Evolutionary conservation across 352 stramenopile genomes (phyloP).

Genomic region (Hyaloperonospora brassicae): DNA sequence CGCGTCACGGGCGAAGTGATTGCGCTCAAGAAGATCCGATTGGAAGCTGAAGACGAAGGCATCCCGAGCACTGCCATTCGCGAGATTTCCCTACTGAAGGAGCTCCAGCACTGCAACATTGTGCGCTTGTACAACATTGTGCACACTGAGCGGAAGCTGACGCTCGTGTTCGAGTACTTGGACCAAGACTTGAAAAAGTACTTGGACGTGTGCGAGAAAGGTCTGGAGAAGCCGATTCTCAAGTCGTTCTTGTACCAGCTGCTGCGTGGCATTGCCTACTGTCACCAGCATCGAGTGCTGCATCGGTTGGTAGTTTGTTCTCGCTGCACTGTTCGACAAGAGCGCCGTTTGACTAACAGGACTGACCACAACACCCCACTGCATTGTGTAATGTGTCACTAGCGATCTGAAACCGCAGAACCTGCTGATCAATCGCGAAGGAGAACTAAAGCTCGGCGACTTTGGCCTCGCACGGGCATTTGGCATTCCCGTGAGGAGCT

Average conservation of each 20-base stretch:
- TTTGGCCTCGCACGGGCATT: constrained; percentile 99
- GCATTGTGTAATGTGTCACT: constrained; percentile 21
- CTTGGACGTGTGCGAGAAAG: constrained; percentile 97
- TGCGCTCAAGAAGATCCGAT: constrained; percentile 99
- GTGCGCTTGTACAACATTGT: constrained; percentile 99
- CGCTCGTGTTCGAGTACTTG: constrained; percentile 99
- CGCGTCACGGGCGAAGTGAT: constrained; percentile 94
- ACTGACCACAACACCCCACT: too few species aligned
- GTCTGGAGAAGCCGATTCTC: constrained; percentile 88
- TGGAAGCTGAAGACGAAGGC: constrained; percentile 97
- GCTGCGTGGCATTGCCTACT: constrained; percentile 97
- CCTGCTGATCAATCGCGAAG: constrained; percentile 95
- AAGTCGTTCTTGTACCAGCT: constrained; percentile 99
- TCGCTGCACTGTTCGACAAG: constrained; percentile 1
- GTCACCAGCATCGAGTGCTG: constrained; percentile 94
- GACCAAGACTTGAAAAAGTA: constrained; percentile 99
- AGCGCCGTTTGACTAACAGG: background rate
- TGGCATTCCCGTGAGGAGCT: constrained; percentile 96
- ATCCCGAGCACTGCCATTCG: constrained; percentile 97
- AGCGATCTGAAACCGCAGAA: constrained; percentile 99
- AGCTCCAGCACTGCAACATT: constrained; percentile 97
- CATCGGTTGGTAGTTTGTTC: constrained; percentile 54
- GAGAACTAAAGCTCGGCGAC: constrained; percentile 99
- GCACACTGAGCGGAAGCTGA: constrained; percentile 98
- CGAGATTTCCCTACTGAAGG: constrained; percentile 98